phyloP scores from a whole-genome alignment of 1,284 basidiomycete genomes.

The Melanopsichium pennsylvanicum region DNA sequence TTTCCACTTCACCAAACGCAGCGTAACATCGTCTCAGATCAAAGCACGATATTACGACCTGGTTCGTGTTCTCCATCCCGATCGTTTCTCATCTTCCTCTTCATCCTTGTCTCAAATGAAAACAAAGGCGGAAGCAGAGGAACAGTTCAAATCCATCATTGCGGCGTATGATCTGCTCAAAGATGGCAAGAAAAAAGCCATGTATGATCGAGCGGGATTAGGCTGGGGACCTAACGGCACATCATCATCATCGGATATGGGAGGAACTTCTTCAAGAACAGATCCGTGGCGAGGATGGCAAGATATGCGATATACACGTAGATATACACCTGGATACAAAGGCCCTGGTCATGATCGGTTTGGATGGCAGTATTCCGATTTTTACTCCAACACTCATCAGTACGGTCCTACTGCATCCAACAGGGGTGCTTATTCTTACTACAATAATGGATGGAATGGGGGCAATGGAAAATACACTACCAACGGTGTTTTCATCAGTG shows the following conservation, averaged over 20 bases:
- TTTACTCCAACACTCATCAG: conserved; percentile 28
- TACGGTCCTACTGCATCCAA: neutral
- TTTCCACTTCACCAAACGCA: conserved; percentile 49
- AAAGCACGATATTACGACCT: conserved; percentile 63
- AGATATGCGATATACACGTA: conserved; percentile 21
- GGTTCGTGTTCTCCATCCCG: conserved; percentile 56
- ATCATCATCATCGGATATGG: neutral
- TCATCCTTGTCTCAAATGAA: neutral
- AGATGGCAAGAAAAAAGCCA: conserved; percentile 17
- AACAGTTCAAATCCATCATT: conserved; percentile 50
- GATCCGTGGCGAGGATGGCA: conserved; percentile 21
- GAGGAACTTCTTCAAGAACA: neutral
- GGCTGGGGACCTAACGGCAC: conserved; percentile 47
- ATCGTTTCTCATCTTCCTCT: conserved; percentile 19
- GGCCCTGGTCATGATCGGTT: conserved; percentile 29
- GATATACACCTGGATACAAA: conserved; percentile 1
- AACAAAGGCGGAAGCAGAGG: conserved; percentile 25
- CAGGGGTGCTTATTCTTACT: neutral
- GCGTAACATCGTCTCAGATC: conserved; percentile 33
- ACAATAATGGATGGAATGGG: conserved; percentile 24
- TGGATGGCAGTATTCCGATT: conserved; percentile 36
- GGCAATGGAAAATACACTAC: conserved; percentile 26
- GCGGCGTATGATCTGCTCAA: conserved; percentile 52
- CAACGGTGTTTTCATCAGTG: conserved; percentile 37
- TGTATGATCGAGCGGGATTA: conserved; percentile 40